Percentiles rank a stretch among this genome's conserved stretches.
These are phyloP conservation scores for Citrus mangshanensis DNA, from an alignment of 345 rosid genomes.

Conservation along the genomic window DNA sequence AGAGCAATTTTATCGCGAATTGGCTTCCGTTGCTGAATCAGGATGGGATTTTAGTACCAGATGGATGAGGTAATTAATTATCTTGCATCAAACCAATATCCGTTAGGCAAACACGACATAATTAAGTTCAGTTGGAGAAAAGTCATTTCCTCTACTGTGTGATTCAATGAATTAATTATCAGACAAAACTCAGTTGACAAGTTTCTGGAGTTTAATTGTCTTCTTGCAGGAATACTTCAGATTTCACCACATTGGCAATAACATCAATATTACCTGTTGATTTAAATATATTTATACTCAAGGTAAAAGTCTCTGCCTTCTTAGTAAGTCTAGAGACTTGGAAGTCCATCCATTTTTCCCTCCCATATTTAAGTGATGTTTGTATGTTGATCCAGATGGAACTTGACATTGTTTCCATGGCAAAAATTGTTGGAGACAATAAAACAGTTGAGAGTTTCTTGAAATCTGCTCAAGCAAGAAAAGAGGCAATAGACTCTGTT, in stretches of 20 bases:
- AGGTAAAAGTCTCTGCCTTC: conserved; percentile 37
- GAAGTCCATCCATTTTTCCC: background rate
- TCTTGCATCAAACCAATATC: background rate
- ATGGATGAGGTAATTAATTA: conserved; percentile 78
- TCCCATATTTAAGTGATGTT: background rate
- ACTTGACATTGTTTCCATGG: conserved; percentile 69
- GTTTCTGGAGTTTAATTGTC: background rate
- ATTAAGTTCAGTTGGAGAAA: background rate
- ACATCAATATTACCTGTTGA: conserved; percentile 85
- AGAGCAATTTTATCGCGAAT: conserved; percentile 57
- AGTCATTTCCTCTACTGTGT: background rate
- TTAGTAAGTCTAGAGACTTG: background rate
- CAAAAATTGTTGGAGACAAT: conserved; percentile 49
- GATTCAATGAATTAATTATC: background rate
- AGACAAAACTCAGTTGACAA: background rate
- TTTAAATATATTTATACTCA: conserved; percentile 65
- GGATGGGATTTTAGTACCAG: conserved; percentile 94
- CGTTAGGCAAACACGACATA: background rate
- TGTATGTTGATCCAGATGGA: conserved; percentile 65
- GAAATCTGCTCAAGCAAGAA: conserved; percentile 57
- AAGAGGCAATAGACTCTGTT: conserved; percentile 49
- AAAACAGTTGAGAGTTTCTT: conserved; percentile 37
- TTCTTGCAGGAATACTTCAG: conserved; percentile 51
- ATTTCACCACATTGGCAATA: conserved; percentile 60
- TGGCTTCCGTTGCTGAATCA: conserved; percentile 89